These are phyloP conservation scores for Aspergillus proliferans DNA, from an alignment of 2,329 filamentous ascomycete genomes.

Conservation along the genomic window DNA sequence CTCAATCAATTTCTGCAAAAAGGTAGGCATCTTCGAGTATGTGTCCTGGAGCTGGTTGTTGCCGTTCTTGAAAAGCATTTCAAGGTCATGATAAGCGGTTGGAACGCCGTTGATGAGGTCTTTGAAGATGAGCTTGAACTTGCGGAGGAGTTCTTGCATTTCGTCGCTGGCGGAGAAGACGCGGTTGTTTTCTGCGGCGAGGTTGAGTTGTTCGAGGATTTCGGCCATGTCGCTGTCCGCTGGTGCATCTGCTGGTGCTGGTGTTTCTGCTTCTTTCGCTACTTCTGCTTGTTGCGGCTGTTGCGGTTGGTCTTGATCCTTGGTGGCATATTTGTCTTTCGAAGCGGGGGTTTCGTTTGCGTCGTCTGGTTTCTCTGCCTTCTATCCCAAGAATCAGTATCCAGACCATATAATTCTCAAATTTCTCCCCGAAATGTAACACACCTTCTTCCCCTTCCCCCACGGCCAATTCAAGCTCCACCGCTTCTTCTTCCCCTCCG, in stretches of 20 bases:
- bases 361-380: not conserved
- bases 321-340: not conserved
- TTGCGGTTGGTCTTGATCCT: not conserved
- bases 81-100: slow-evolving; percentile 88
- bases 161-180: slow-evolving; percentile 80
- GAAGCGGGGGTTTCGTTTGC: not conserved
- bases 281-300: not conserved
- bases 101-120: slow-evolving; percentile 89
- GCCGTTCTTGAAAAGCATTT: slow-evolving; percentile 58
- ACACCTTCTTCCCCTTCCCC: not conserved
- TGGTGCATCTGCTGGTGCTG: slow-evolving; percentile 26
- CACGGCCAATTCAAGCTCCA: not conserved
- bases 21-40: slow-evolving; percentile 63
- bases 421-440: not conserved
- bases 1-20: slow-evolving; percentile 79
- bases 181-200: slow-evolving; percentile 76
- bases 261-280: not conserved
- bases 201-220: slow-evolving; percentile 77
- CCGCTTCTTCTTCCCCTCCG: not conserved
- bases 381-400: not conserved
- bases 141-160: slow-evolving; percentile 70
- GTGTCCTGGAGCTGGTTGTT: slow-evolving; percentile 59
- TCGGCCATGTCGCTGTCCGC: slow-evolving; percentile 63
- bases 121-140: slow-evolving; percentile 85
- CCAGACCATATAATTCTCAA: too few relatives aligned